These are phyloP conservation scores for Russula lepida DNA, from an alignment of 768 basidiomycete genomes.

Conservation along the genomic window DNA sequence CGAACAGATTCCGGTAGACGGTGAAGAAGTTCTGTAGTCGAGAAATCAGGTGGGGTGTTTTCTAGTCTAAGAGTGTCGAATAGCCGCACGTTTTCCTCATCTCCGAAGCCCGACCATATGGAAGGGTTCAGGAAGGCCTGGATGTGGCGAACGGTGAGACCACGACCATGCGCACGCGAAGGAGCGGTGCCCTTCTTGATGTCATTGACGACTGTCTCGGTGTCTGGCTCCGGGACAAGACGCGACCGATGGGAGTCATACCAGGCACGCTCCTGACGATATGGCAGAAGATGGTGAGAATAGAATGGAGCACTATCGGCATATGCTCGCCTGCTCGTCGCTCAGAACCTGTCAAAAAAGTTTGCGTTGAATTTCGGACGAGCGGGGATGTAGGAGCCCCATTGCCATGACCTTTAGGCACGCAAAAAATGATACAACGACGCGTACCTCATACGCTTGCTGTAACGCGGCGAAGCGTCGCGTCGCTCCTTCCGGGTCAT, in stretches of 20 bases:
- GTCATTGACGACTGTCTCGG: constrained; percentile 76
- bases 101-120: constrained; percentile 58
- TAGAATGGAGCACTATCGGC: background rate
- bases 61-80: background rate
- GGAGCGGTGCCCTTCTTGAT: constrained; percentile 61
- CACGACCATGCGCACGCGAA: constrained; percentile 52
- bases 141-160: constrained; percentile 73
- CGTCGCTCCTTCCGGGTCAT: constrained; percentile 79
- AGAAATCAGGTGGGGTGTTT: background rate
- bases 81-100: constrained; percentile 46
- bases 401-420: background rate
- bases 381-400: constrained; percentile 1
- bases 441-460: constrained; percentile 86
- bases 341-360: constrained; percentile 59
- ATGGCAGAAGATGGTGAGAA: background rate
- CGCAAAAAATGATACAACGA: background rate
- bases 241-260: constrained; percentile 90
- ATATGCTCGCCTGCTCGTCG: constrained; percentile 75
- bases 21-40: constrained; percentile 72
- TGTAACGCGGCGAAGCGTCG: constrained; percentile 81
- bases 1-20: constrained; percentile 82
- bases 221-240: constrained; percentile 73
- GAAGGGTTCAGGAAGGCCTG: constrained; percentile 75
- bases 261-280: constrained; percentile 83
- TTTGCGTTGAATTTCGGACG: background rate